Percentiles rank a stretch among this genome's conserved stretches.
These are phyloP conservation scores for Suhomyces taliae DNA, from an alignment of 1,139 yeast genomes.

Conservation along the genomic window DNA sequence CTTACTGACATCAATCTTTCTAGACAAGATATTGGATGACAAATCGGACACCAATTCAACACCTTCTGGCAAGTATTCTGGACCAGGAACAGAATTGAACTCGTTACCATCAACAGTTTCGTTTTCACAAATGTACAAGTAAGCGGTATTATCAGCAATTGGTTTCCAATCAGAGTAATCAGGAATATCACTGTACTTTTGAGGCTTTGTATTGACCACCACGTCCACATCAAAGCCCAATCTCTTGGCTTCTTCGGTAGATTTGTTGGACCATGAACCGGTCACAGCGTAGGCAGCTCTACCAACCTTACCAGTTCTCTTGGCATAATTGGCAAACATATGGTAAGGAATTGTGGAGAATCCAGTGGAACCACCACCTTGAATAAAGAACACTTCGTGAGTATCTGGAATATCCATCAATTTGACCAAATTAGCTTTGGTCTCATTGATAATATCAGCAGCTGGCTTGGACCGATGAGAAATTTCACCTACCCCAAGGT, in stretches of 20 bases:
- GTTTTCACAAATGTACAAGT: slow-evolving; percentile 88
- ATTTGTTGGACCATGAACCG: slow-evolving; percentile 91
- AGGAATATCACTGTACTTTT: slow-evolving; percentile 71
- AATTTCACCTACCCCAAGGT: slow-evolving; percentile 91
- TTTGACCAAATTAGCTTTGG: slow-evolving; percentile 64
- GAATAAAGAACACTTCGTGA: slow-evolving; percentile 90
- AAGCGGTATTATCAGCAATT: slow-evolving; percentile 61
- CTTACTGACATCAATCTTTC: slow-evolving; percentile 74
- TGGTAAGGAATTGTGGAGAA: slow-evolving; percentile 87
- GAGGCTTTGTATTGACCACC: slow-evolving; percentile 64
- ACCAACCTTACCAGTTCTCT: slow-evolving; percentile 68
- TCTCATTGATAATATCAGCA: slow-evolving; percentile 67
- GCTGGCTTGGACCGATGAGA: slow-evolving; percentile 93
- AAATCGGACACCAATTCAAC: slow-evolving; percentile 89
- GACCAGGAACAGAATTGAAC: slow-evolving; percentile 54
- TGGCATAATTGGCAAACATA: slow-evolving; percentile 71
- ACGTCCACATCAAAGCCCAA: slow-evolving; percentile 76
- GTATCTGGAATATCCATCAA: slow-evolving; percentile 80
- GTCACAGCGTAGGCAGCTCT: slow-evolving; percentile 86
- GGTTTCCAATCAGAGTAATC: slow-evolving; percentile 62
- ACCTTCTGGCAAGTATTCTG: slow-evolving; percentile 55
- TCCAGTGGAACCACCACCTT: slow-evolving; percentile 98
- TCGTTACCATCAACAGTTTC: slow-evolving; percentile 96
- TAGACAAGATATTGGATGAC: slow-evolving; percentile 89
- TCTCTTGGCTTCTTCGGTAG: slow-evolving; percentile 82